Evolutionary conservation across 345 rosid species (phyloP).

Genomic region (Gossypium australe): DNA sequence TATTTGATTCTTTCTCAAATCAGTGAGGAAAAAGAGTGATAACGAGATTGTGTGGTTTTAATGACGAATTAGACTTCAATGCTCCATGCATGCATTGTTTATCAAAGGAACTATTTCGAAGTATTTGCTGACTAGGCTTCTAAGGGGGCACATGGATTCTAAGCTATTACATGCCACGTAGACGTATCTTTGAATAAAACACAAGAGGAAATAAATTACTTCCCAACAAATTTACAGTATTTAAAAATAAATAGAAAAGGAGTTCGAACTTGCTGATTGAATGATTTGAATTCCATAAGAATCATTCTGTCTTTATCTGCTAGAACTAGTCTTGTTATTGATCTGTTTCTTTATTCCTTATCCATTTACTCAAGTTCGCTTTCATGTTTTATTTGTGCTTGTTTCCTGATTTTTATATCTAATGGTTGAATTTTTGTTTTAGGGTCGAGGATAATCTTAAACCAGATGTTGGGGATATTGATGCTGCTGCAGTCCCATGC

Average conservation of each 20-base stretch:
- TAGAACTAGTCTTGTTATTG: not conserved
- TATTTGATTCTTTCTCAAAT: not conserved
- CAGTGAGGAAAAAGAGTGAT: not conserved
- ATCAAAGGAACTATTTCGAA: not conserved
- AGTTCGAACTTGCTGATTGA: not conserved
- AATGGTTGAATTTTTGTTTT: slow-evolving; percentile 17
- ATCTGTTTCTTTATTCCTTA: not conserved
- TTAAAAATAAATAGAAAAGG: not conserved
- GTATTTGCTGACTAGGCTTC: not conserved
- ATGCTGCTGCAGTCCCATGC: slow-evolving; percentile 83
- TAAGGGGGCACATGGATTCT: not conserved
- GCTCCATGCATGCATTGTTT: not conserved
- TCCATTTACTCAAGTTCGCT: not conserved
- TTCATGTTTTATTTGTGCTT: not conserved
- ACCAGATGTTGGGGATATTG: slow-evolving; percentile 69
- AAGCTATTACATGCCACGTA: not conserved
- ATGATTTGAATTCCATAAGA: not conserved
- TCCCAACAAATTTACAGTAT: not conserved
- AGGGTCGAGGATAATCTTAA: slow-evolving; percentile 66
- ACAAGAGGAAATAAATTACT: not conserved
- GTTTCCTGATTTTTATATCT: slow-evolving; percentile 6
- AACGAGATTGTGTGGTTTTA: not conserved
- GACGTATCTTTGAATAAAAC: not conserved
- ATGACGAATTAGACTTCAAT: not conserved
- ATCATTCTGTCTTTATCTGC: not conserved